Percentiles rank a stretch among this genome's conserved stretches.
Evolutionary conservation across 805 yeast species (phyloP).

Genomic region (Monosporozyma siamensis): DNA sequence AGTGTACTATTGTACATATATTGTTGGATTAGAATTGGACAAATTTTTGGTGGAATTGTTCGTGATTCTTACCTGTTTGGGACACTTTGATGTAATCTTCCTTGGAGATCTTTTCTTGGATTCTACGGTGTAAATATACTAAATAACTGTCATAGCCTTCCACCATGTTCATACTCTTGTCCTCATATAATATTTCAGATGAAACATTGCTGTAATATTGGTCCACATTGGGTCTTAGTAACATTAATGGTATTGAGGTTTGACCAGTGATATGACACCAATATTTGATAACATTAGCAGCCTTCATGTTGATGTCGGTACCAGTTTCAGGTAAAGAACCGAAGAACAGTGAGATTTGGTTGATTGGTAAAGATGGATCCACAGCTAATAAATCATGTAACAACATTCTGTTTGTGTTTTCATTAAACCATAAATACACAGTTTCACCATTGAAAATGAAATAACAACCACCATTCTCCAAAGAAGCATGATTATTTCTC

Average conservation of each 20-base stretch:
- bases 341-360: constrained; percentile 21
- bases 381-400: constrained; percentile 70
- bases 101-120: constrained; percentile 43
- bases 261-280: constrained; percentile 27
- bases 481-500: constrained; percentile 27
- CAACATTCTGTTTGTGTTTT: constrained; percentile 54
- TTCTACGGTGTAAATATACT: constrained; percentile 54
- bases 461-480: constrained; percentile 65
- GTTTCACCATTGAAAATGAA: constrained; percentile 60
- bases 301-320: constrained; percentile 60
- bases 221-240: constrained; percentile 28
- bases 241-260: constrained; percentile 19
- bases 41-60: constrained; percentile 27
- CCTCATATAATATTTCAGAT: constrained; percentile 62
- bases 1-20: too few species aligned
- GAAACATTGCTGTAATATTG: constrained; percentile 30
- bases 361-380: constrained; percentile 21
- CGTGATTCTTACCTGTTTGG: constrained; percentile 17
- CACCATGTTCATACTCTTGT: constrained; percentile 45
- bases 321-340: constrained; percentile 60
- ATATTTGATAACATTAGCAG: constrained; percentile 51
- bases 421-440: constrained; percentile 58
- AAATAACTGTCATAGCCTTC: constrained; percentile 59
- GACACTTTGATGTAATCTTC: constrained; percentile 30
- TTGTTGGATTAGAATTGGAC: constrained; percentile 29